Percentiles rank a stretch among this genome's conserved stretches.
Conservation (phyloP, 768 basidiomycete species). For the Mycena olivaceomarginata region DNA sequence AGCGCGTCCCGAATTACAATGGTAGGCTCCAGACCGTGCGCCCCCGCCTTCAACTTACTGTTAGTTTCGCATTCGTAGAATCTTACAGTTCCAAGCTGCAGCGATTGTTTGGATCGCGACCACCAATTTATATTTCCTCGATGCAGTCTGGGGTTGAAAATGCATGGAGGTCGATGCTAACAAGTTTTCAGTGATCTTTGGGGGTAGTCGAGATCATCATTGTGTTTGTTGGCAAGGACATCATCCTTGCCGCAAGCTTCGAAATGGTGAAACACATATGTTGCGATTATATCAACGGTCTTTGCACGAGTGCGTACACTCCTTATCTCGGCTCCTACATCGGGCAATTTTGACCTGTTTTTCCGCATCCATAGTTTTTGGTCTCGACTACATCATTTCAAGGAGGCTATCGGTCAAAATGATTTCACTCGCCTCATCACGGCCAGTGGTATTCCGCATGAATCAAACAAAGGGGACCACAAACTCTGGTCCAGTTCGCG, state of each 20-base stretch:
- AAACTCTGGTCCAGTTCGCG: background rate
- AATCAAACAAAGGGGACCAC: background rate
- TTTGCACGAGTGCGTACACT: slow-evolving; percentile 10
- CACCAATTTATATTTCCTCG: slow-evolving; percentile 41
- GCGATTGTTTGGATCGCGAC: slow-evolving; percentile 41
- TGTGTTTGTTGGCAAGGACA: background rate
- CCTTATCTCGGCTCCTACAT: background rate
- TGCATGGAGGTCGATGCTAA: background rate
- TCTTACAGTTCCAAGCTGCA: slow-evolving; percentile 17
- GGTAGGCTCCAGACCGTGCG: background rate
- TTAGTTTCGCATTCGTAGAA: background rate
- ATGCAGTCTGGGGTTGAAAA: background rate
- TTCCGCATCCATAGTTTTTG: background rate
- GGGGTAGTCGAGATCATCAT: slow-evolving; percentile 7
- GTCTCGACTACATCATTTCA: slow-evolving; percentile 9
- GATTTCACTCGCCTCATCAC: background rate
- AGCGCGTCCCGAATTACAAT: background rate
- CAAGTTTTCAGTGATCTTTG: slow-evolving; percentile 7
- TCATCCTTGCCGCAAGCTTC: background rate
- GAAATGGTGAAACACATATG: slow-evolving; percentile 6
- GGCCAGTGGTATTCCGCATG: slow-evolving; percentile 12
- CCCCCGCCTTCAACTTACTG: no score
- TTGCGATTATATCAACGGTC: slow-evolving; percentile 23
- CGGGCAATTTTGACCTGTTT: background rate
- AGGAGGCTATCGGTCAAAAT: background rate